These are phyloP conservation scores for Kodamaea lidongshanica DNA, from an alignment of 805 yeast species.

Conservation along the genomic window DNA sequence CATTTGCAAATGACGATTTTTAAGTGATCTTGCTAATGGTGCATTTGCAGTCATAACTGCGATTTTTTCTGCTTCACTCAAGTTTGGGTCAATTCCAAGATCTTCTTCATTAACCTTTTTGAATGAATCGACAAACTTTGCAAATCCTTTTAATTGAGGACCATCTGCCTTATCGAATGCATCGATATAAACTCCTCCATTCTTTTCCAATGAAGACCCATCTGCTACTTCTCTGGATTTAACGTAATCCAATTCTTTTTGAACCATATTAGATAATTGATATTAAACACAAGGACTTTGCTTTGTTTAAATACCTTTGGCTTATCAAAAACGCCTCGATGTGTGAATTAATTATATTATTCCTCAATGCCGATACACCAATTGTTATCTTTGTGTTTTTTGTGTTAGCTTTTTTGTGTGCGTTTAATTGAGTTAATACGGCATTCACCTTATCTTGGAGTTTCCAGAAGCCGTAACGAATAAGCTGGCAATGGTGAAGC, in stretches of 20 bases:
- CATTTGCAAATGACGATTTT: slow-evolving; percentile 67
- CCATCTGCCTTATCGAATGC: slow-evolving; percentile 20
- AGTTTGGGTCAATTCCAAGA: slow-evolving; percentile 39
- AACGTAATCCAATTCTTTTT: slow-evolving; percentile 37
- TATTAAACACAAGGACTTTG: too few relatives aligned
- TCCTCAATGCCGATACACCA: too few relatives aligned
- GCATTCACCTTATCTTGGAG: too few relatives aligned
- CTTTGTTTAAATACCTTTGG: too few relatives aligned
- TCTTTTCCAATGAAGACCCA: slow-evolving; percentile 31
- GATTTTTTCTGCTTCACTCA: slow-evolving; percentile 41
- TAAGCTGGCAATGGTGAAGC: too few relatives aligned
- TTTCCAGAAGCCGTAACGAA: too few relatives aligned
- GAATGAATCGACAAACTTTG: slow-evolving; percentile 26
- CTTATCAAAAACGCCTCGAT: too few relatives aligned
- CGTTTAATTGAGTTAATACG: too few relatives aligned
- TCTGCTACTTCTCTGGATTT: slow-evolving; percentile 32
- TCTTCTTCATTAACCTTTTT: slow-evolving; percentile 28
- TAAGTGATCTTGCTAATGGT: slow-evolving; percentile 46
- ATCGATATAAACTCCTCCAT: slow-evolving; percentile 33
- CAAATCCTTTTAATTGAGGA: slow-evolving; percentile 12
- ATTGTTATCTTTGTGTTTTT: too few relatives aligned
- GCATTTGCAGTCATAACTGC: slow-evolving; percentile 40
- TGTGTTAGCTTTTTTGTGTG: too few relatives aligned
- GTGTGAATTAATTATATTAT: too few relatives aligned
- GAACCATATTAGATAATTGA: slow-evolving; percentile 30